Evolutionary conservation across 2,329 filamentous ascomycete species (phyloP), one percentile per base, ranked within the genome.

Genomic region (Alternaria tenuissima): DNA sequence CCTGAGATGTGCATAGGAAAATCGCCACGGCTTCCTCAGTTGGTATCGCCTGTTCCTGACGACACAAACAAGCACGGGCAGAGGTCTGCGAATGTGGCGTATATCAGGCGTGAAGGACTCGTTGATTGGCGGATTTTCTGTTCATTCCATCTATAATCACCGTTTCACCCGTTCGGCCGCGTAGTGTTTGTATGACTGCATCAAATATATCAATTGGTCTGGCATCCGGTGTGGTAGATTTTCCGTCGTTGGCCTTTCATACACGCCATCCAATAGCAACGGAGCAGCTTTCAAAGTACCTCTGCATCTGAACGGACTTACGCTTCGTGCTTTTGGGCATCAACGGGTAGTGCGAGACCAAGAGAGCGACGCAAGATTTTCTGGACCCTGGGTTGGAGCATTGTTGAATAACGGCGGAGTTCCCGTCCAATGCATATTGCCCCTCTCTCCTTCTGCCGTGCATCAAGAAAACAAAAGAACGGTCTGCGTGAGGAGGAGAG

Each of bases 1-100:
- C 46, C 26, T 18, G 43, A 51, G 49, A 54, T 41, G 24, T 18
- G 53, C 43, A 48, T 32, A 41, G 34, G 34, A n/a, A 46, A 41
- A 38, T 26, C 28, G 53, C n/a, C 34, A 28, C 26, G 8, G 26
- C 43, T 32, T 47, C n/a, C 56, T 55, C n/a, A 36, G 24, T 51
- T 34, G n/a, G 26, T 36, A n/a, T 22, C 24, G 9, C 34, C 14
- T 18, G 14, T 36, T 9, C 24, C 22, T 36, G 30, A 42, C 18
- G 28, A 55, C 22, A 36, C 24, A 11, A 24, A 47, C 36, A n/a
- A 26, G 30, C 32, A 16, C 20, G 38, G 30, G 36, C 38, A 32
- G 20, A 49, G 22, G 3, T 7, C 32, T 36, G 32, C 30, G n/a
- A 26, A 49, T 18, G 46, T 36, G 32, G 46, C 46, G 20, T 20